Evolutionary conservation across 768 basidiomycete species (phyloP).

Genomic region (Polyporus arcularius): DNA sequence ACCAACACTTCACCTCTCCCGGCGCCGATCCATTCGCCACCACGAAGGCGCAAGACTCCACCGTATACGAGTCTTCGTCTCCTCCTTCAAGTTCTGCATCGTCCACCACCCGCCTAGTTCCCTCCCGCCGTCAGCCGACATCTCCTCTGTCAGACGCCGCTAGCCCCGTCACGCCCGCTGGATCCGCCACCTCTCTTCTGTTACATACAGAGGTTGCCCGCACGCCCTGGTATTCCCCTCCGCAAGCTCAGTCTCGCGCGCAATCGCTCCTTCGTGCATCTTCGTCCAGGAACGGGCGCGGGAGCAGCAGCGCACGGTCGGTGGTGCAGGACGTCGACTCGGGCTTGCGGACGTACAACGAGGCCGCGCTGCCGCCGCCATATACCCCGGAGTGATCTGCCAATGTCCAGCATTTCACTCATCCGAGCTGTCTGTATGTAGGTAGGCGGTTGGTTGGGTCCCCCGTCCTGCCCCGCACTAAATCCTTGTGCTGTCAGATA

Average conservation of each 20-base stretch:
- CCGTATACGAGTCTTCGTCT: not conserved
- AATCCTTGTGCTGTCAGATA: no score
- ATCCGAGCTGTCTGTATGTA: no score
- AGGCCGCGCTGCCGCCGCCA: conserved; percentile 3
- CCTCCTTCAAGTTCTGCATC: not conserved
- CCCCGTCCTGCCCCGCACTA: no score
- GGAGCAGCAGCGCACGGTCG: not conserved
- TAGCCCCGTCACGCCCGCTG: not conserved
- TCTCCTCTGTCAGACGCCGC: not conserved
- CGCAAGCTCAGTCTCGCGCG: conserved; percentile 4
- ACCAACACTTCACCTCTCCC: not conserved
- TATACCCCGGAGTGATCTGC: conserved; percentile 4
- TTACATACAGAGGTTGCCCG: not conserved
- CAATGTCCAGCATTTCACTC: no score
- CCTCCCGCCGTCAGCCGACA: not conserved
- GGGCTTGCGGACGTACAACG: conserved; percentile 9
- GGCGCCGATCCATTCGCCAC: not conserved
- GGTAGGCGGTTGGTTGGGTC: no score
- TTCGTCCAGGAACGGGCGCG: not conserved
- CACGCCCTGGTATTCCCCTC: conserved; percentile 7
- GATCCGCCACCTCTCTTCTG: not conserved
- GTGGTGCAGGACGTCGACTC: conserved; percentile 9
- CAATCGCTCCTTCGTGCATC: conserved; percentile 3
- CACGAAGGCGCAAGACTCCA: not conserved
- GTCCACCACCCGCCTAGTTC: not conserved